Conservation (phyloP, 2,329 filamentous ascomycete species). For the Gyromitra esculenta region DNA sequence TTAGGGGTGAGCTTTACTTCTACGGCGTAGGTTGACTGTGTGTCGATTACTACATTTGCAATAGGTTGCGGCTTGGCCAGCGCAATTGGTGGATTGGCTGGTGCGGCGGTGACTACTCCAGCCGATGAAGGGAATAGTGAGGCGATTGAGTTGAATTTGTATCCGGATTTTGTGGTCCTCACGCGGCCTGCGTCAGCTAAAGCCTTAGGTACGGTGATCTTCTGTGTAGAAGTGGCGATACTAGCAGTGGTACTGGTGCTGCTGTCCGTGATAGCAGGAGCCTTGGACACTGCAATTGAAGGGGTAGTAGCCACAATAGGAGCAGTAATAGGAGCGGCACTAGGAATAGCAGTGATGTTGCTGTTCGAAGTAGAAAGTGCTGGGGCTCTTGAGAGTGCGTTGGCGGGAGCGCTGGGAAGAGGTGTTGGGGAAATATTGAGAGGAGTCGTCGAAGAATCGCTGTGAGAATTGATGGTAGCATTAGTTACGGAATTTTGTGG, state of each 20-base stretch:
- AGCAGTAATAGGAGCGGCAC: background rate
- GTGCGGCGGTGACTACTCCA: background rate
- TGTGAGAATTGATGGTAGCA: background rate
- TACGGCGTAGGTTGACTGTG: conserved; percentile 4
- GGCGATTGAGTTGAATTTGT: conserved; percentile 40
- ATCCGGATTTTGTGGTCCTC: conserved; percentile 41
- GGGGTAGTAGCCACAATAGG: background rate
- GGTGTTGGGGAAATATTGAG: background rate
- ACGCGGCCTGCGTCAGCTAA: background rate
- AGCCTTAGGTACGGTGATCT: background rate
- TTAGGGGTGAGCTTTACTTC: background rate
- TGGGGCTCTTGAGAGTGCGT: conserved; percentile 12
- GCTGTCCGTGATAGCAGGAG: background rate
- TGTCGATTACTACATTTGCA: background rate
- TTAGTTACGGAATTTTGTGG: background rate
- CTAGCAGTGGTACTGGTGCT: background rate
- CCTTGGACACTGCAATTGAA: background rate
- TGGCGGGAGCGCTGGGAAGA: background rate
- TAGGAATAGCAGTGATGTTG: background rate
- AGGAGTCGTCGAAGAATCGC: background rate
- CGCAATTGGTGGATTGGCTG: background rate
- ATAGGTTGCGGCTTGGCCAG: background rate
- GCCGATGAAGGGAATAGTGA: conserved; percentile 15
- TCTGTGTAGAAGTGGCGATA: background rate
- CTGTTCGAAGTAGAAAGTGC: background rate